phyloP scores from a whole-genome alignment of 352 stramenopile genomes.

The Phytophthora sp. region DNA sequence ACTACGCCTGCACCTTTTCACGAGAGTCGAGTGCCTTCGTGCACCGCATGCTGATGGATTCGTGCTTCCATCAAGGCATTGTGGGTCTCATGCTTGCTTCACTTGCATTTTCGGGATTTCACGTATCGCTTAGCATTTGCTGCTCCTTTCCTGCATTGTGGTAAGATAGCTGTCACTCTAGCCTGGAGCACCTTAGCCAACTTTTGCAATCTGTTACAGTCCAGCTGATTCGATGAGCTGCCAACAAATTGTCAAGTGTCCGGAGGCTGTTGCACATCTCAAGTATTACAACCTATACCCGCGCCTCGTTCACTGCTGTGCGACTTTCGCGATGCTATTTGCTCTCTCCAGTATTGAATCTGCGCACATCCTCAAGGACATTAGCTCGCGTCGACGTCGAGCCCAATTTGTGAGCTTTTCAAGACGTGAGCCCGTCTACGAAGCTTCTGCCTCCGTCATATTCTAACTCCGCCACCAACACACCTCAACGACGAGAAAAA shows the following conservation, averaged over 20 bases:
- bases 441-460: conserved; percentile 28
- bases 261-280: conserved; percentile 30
- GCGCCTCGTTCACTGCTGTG: conserved; percentile 45
- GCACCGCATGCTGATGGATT: conserved; percentile 60
- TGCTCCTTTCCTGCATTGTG: conserved; percentile 58
- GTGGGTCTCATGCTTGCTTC: conserved; percentile 43
- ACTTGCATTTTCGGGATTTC: conserved; percentile 52
- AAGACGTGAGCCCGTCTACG: conserved; percentile 24
- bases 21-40: conserved; percentile 43
- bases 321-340: conserved; percentile 48
- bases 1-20: conserved; percentile 69
- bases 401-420: conserved; percentile 55
- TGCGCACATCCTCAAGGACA: conserved; percentile 45
- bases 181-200: not conserved
- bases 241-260: conserved; percentile 51
- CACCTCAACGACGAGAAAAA: not conserved
- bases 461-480: conserved; percentile 11
- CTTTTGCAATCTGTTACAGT: conserved; percentile 23
- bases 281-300: conserved; percentile 46
- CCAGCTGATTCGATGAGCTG: conserved; percentile 39
- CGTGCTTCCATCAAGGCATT: conserved; percentile 59
- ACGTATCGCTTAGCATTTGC: conserved; percentile 55
- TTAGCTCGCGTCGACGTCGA: conserved; percentile 43
- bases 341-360: conserved; percentile 47
- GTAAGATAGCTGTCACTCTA: conserved; percentile 21